Evolutionary conservation across 2,329 filamentous ascomycete genomes (phyloP).

Genomic region (Coleophoma crateriformis): DNA sequence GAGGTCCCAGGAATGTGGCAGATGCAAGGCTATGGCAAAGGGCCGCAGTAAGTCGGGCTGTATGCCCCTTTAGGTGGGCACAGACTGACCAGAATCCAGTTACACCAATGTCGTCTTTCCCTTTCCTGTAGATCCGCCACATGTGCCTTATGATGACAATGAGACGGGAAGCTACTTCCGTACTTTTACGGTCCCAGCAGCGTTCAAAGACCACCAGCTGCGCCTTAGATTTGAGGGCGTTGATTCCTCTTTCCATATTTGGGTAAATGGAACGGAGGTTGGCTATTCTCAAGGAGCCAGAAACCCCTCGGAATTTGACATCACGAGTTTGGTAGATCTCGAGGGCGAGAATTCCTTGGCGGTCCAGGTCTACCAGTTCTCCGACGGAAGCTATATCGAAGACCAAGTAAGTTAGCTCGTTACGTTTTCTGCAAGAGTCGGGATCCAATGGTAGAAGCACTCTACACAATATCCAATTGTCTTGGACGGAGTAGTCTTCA

Average conservation of each 20-base stretch:
- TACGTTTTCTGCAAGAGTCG: too few species aligned
- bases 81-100: slow-evolving; percentile 14
- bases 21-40: slow-evolving; percentile 47
- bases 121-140: slow-evolving; percentile 46
- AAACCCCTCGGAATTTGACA: slow-evolving; percentile 53
- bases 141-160: slow-evolving; percentile 44
- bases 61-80: neutral
- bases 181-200: slow-evolving; percentile 38
- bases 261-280: slow-evolving; percentile 47
- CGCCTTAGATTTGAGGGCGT: slow-evolving; percentile 52
- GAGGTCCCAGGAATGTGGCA: slow-evolving; percentile 51
- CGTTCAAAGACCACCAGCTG: slow-evolving; percentile 35
- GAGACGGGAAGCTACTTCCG: slow-evolving; percentile 47
- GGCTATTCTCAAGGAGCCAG: slow-evolving; percentile 52
- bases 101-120: slow-evolving; percentile 51
- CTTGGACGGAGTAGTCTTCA: too few species aligned
- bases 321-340: slow-evolving; percentile 35
- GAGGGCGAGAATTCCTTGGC: slow-evolving; percentile 28
- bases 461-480: too few species aligned
- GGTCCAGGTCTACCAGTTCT: slow-evolving; percentile 51
- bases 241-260: slow-evolving; percentile 51
- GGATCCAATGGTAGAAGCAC: too few species aligned
- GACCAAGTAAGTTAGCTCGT: slow-evolving; percentile 29
- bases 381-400: slow-evolving; percentile 51
- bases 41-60: slow-evolving; percentile 25